phyloP scores from a whole-genome alignment of 1,284 basidiomycete species.

The Thecaphora thlaspeos region DNA sequence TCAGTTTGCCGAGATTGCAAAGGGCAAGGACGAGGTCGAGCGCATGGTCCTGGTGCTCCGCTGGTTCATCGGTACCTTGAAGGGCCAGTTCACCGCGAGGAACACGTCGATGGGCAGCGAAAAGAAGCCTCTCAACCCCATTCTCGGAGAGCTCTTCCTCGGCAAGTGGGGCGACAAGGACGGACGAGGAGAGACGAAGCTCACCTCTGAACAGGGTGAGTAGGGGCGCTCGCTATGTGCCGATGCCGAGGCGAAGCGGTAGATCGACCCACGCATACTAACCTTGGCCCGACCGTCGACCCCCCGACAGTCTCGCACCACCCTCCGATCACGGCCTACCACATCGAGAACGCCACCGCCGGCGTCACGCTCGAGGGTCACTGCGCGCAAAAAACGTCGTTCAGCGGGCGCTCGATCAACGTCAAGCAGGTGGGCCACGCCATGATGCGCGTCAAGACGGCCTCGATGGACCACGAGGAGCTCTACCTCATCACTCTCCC shows the following conservation, averaged over 20 bases:
- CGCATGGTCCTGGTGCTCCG: conserved; percentile 53
- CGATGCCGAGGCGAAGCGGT: no score
- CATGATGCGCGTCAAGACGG: conserved; percentile 70
- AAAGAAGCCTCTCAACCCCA: conserved; percentile 95
- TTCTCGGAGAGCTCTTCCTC: conserved; percentile 85
- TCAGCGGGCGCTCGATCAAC: conserved; percentile 70
- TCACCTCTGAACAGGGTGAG: conserved; percentile 95
- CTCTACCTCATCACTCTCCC: conserved; percentile 88
- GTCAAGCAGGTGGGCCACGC: conserved; percentile 97
- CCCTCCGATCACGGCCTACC: conserved; percentile 63
- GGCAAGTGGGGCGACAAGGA: conserved; percentile 81
- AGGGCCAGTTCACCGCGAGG: conserved; percentile 80
- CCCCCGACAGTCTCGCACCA: conserved; percentile 61
- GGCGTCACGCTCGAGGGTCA: conserved; percentile 81
- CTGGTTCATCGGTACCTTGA: conserved; percentile 68
- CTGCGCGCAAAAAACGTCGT: conserved; percentile 88
- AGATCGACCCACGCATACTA: no score
- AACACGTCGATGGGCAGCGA: conserved; percentile 71
- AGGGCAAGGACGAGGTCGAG: conserved; percentile 53
- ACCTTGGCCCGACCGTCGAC: neutral
- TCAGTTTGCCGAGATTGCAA: conserved; percentile 39
- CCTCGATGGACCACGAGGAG: conserved; percentile 63
- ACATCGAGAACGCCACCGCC: conserved; percentile 79
- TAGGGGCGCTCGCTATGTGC: no score
- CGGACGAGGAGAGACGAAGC: conserved; percentile 76